Evolutionary conservation across 2,329 filamentous ascomycete genomes (phyloP).

Genomic region (Sporothrix pallida): DNA sequence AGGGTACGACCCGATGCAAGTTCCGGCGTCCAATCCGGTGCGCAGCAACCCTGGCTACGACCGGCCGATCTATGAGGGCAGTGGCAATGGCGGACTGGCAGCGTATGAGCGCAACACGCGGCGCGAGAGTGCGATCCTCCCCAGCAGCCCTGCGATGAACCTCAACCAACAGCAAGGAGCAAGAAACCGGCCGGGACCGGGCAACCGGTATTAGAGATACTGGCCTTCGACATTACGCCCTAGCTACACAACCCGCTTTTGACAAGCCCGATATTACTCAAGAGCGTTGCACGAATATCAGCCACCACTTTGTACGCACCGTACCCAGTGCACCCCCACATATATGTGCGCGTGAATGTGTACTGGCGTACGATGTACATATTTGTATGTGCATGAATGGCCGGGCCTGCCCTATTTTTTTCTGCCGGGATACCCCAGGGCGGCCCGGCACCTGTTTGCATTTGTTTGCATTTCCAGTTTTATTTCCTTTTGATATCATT

Average conservation of each 20-base stretch:
- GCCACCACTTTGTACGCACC: not conserved
- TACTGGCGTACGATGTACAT: not conserved
- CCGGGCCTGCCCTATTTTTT: constrained; percentile 23
- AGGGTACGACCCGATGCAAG: constrained; percentile 47
- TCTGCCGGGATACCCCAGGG: constrained; percentile 26
- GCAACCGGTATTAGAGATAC: constrained; percentile 53
- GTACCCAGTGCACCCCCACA: not conserved
- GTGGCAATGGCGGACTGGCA: constrained; percentile 40
- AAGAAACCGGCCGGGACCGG: constrained; percentile 61
- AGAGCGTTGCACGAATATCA: constrained; percentile 14
- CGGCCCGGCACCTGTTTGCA: constrained; percentile 12
- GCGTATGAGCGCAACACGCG: constrained; percentile 50
- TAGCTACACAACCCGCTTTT: constrained; percentile 34
- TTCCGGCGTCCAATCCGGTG: constrained; percentile 39
- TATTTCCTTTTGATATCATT: not conserved
- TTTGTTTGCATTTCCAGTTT: constrained; percentile 2
- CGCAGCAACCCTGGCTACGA: constrained; percentile 48
- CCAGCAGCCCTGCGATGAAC: constrained; percentile 51
- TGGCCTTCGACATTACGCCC: constrained; percentile 30
- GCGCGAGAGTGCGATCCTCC: constrained; percentile 65
- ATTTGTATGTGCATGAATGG: not conserved
- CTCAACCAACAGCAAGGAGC: constrained; percentile 54
- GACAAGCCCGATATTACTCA: constrained; percentile 14
- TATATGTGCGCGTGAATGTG: not conserved
- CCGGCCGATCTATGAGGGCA: constrained; percentile 45